Base-by-base conservation (phyloP, 441 rosid species). In the Melastoma candidum region DNA sequence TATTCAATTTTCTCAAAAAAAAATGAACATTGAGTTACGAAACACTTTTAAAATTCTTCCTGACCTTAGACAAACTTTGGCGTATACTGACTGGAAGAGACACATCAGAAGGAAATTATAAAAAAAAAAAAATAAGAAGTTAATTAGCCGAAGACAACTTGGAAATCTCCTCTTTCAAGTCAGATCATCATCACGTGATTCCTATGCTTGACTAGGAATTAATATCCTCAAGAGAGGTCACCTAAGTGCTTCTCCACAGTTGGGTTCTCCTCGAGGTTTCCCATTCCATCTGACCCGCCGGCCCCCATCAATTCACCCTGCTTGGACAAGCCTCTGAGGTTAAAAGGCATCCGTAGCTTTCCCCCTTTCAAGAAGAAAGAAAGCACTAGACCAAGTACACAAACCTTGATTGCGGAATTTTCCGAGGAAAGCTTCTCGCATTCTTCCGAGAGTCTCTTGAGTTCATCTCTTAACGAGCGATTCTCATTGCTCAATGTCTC, bases 391-490 rank as follows among this genome's bases (percentile, higher is more conserved):
- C 32, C 46, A 9, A 17, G 22, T 9, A 17, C 11, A 12, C 41
- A n/a, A 48, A 93, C 99, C 96, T 87, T 83, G 25, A 93, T 80
- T 32, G 94, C 79, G 56, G 59, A 71, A 48, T 94, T 94, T 66
- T 90, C 97, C 0, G 92, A 65, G 63, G 78, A 77, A 53, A 94
- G 96, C 76, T 87, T 87, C 67, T 83, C 81, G 53, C 99, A 90
- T 54, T 87, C 90, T 25, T 82, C 77, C 0, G 96, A 85, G 59
- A 94, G 86, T 73, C 78, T 82, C 59, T 78, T 83, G 44, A 87
- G 65, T 71, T 90, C 99, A 12, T 84, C 94, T 73, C 77, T 72
- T 57, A 94, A 86, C 66, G 49, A 63, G 49, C 53, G 64, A 61
- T 90, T 90, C 62, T 94, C 95, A 14, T 51, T 82, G 47, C 60